Base-by-base conservation (phyloP, 106 monocot species). In the Acorus calamus region DNA sequence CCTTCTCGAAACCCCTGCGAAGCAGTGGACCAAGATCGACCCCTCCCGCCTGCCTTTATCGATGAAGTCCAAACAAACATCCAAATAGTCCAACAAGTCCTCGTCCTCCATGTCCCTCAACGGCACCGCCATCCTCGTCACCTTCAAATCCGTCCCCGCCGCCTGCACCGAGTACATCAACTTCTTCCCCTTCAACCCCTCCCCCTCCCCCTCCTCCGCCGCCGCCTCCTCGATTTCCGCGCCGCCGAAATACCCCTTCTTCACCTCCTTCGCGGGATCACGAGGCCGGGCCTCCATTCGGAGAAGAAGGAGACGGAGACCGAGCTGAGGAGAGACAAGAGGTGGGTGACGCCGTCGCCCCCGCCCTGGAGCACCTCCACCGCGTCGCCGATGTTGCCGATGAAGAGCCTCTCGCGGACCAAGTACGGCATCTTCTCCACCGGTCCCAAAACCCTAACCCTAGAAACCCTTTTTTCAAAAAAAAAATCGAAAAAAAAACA, bases 101-200 rank as follows among this genome's bases (percentile, higher is more conserved):
- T 85, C 91, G 11, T 88, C 96, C 69, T 98, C 96, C 47, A 80
- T 81, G 14, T 98, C 91, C 58, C 75, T 70, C 63, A 91, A 47
- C n/a, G 91, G 90, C 77, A 98, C 87, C 11, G 88, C 85, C 91
- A 85, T 92, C 76, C 87, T 79, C 72, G 66, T 64, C 42, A 98
- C 49, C 90, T 77, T 80, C 74, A 92, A 53, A 28, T 77, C 85
- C 3, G 75, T 61, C 49, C 96, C 88, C 5, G 88, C 91, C 9
- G 28, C 59, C 81, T 98, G 81, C 56, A 87, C 70, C 55, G 84
- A 66, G 51, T 78, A 88, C 50, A 87, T 49, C 10, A 98, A 61
- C 68, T 68, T 81, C 67, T 77, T 84, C 4, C 69, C 74, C 6
- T 86, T 11, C 49, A 86, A 63, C 7, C 78, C 66, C 51, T 63